Evolutionary conservation across 2,329 filamentous ascomycete genomes (phyloP).

Genomic region (Apiospora arundinis): DNA sequence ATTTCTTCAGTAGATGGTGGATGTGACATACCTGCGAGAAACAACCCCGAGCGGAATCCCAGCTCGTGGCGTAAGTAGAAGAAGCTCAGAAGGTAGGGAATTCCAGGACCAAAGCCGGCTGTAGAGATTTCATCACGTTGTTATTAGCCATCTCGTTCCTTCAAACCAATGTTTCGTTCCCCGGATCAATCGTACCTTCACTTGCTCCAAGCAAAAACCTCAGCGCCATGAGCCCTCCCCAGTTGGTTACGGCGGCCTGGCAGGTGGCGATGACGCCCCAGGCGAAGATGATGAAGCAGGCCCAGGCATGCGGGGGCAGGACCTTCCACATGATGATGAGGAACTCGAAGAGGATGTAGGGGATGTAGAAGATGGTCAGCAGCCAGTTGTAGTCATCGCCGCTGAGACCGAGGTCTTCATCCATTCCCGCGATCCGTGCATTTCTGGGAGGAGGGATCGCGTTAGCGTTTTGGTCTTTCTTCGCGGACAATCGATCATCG

Average conservation of each 20-base stretch:
- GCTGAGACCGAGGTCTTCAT: background rate
- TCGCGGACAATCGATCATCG: background rate
- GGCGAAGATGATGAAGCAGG: conserved; percentile 13
- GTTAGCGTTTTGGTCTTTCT: background rate
- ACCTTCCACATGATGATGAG: conserved; percentile 50
- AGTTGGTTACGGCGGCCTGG: conserved; percentile 39
- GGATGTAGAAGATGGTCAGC: conserved; percentile 53
- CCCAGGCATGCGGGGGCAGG: conserved; percentile 43
- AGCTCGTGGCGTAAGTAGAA: conserved; percentile 52
- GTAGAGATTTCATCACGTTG: no score
- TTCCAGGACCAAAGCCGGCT: conserved; percentile 40
- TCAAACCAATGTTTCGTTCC: no score
- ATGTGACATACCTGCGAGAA: conserved; percentile 33
- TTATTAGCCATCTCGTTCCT: background rate
- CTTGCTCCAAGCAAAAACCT: conserved; percentile 40
- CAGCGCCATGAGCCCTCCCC: conserved; percentile 39
- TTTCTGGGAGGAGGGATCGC: background rate
- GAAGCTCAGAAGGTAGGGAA: conserved; percentile 43
- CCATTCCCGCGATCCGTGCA: conserved; percentile 20
- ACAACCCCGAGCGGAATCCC: conserved; percentile 46
- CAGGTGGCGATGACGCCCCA: conserved; percentile 41
- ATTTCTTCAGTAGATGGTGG: background rate
- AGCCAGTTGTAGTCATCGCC: conserved; percentile 40
- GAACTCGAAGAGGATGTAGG: conserved; percentile 51
- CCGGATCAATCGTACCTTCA: conserved; percentile 33